Conservation (phyloP, 257 asterid genomes). For the Solanum rostratum region DNA sequence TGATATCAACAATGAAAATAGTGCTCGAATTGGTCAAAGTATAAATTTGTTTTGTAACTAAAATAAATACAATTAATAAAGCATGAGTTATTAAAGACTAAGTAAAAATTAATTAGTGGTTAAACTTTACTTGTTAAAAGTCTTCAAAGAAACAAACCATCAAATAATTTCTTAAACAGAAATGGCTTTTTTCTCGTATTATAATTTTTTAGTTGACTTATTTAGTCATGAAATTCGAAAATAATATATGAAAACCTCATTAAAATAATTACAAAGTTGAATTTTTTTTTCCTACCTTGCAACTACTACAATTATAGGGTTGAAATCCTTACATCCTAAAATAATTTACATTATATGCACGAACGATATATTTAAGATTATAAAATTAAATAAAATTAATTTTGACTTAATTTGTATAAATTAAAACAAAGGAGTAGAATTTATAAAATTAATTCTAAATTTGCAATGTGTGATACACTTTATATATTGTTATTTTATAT, state of each 20-base stretch:
- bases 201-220: neutral
- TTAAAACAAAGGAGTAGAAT: too few species aligned
- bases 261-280: neutral
- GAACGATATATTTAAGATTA: too few species aligned
- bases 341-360: too few species aligned
- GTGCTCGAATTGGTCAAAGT: neutral
- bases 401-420: too few species aligned
- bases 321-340: too few species aligned
- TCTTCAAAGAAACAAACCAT: neutral
- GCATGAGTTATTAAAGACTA: neutral
- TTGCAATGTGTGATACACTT: too few species aligned
- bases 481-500: too few species aligned
- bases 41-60: neutral
- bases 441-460: too few species aligned
- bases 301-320: constrained; percentile 16
- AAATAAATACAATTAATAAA: neutral
- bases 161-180: neutral
- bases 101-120: neutral
- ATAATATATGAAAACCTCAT: neutral
- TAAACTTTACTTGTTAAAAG: neutral
- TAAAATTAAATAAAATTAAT: too few species aligned
- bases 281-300: constrained; percentile 14
- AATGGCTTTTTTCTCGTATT: neutral
- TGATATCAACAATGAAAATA: neutral
- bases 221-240: neutral